Conservation (phyloP, 345 rosid genomes). For the Corymbia maculata region DNA sequence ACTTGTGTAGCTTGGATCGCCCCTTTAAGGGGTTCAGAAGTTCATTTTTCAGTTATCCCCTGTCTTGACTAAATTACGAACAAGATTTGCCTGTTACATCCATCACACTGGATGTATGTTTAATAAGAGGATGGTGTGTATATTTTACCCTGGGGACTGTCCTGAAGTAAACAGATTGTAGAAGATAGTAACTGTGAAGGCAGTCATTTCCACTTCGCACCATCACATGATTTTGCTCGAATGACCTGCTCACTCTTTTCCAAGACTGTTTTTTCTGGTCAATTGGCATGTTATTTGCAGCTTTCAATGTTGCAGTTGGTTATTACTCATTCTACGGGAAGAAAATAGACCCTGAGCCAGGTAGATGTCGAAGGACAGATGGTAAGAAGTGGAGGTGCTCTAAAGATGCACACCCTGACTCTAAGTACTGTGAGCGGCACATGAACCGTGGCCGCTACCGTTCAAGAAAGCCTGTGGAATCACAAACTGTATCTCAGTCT, state of each 20-base stretch:
- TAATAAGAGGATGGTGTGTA: background rate
- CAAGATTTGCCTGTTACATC: background rate
- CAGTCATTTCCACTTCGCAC: background rate
- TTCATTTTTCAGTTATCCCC: background rate
- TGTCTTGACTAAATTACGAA: background rate
- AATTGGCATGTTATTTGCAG: background rate
- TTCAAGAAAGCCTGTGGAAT: constrained; percentile 67
- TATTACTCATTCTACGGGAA: constrained; percentile 41
- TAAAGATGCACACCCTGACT: constrained; percentile 64
- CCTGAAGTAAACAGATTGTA: background rate
- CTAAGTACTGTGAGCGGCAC: constrained; percentile 54
- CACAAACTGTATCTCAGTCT: constrained; percentile 24
- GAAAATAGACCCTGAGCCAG: constrained; percentile 79
- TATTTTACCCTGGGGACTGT: background rate
- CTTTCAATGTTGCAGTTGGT: constrained; percentile 10
- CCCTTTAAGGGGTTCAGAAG: background rate
- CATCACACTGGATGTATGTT: background rate
- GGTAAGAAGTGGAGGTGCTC: constrained; percentile 98
- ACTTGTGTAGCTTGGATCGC: background rate
- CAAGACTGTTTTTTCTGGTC: background rate
- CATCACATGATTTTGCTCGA: background rate
- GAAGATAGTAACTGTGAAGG: background rate
- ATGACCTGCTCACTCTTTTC: background rate
- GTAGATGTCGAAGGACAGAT: constrained; percentile 77
- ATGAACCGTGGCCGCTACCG: constrained; percentile 45